Evolutionary conservation across 108 stramenopile genomes (phyloP), one percentile per base, ranked within the genome.

Genomic region (Pseudonitzschia multistriata): DNA sequence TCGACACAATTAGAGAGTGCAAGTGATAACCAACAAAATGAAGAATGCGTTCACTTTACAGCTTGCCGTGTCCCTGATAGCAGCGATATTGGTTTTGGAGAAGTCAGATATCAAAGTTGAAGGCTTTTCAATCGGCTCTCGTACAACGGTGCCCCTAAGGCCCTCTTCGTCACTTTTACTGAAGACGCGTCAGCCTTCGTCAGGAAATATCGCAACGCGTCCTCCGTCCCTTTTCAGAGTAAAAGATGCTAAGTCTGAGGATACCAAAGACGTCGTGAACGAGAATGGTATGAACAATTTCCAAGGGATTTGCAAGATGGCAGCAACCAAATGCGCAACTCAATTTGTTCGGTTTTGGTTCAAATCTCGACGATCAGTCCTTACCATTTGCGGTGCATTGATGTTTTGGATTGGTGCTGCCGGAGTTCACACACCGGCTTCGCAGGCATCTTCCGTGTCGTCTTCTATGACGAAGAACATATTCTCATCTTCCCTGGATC

Each of bases 401-500:
- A 15, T 77, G 39, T 54, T 77, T 21, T 77, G 70, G 63, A 42
- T 77, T 31, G 76, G 70, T 21, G 69, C 68, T 35, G 69, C 70
- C 17, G 56, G 55, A n/a, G 19, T 55, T 3, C 33, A 35, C 19
- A 68, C 69, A 29, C 49, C 56, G 19, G 37, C 65, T 5, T 61
- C 78, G 3, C 62, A 70, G 48, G 78, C 68, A 55, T 73, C 78
- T 11, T 65, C 77, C 5, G 19, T 47, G 45, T 35, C 54, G 21
- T 22, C 67, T 48, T 54, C 67, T 50, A 36, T 19, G 21, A 48
- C 76, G 29, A 71, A 45, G 19, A 65, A 34, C 34, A 35, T 59
- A 2, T 21, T 74, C 52, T 67, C 87, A 11, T 55, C 78, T 28
- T 80, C 85, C 11, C 55, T 81, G 52, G 82, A 88, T 67, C 61